phyloP scores from a whole-genome alignment of 1,284 basidiomycete genomes.

The Cutaneotrichosporon sp. region DNA sequence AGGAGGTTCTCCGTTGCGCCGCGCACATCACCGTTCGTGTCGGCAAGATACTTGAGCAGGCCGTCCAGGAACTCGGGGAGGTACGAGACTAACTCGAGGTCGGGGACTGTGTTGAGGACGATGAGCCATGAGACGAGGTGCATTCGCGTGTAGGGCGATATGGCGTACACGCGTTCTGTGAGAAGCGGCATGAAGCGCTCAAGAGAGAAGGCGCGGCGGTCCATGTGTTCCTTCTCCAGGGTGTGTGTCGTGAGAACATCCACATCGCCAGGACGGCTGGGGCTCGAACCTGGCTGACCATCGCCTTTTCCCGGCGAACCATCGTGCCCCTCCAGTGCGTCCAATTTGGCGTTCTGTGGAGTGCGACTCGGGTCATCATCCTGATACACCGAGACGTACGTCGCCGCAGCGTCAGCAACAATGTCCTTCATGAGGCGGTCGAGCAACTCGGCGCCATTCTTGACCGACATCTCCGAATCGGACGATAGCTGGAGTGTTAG shows the following conservation, averaged over 20 bases:
- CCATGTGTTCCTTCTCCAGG: slow-evolving; percentile 25
- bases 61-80: slow-evolving; percentile 94
- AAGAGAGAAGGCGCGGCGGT: slow-evolving; percentile 74
- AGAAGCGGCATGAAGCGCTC: slow-evolving; percentile 92
- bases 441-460: slow-evolving; percentile 97
- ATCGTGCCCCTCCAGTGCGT: slow-evolving; percentile 26
- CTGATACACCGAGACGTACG: slow-evolving; percentile 86
- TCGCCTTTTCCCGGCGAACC: slow-evolving; percentile 37
- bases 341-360: slow-evolving; percentile 12
- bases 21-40: slow-evolving; percentile 90
- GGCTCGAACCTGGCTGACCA: background rate
- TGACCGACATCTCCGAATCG: slow-evolving; percentile 93
- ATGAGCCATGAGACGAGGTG: slow-evolving; percentile 97
- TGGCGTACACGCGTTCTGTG: slow-evolving; percentile 87
- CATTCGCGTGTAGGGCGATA: slow-evolving; percentile 93
- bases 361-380: slow-evolving; percentile 39
- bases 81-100: slow-evolving; percentile 90
- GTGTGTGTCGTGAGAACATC: slow-evolving; percentile 17
- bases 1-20: slow-evolving; percentile 88
- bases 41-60: slow-evolving; percentile 88
- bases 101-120: slow-evolving; percentile 93
- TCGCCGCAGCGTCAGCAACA: slow-evolving; percentile 92
- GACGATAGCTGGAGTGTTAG: slow-evolving; percentile 72
- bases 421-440: slow-evolving; percentile 97
- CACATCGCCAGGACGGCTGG: slow-evolving; percentile 14